Evolutionary conservation across 345 rosid genomes (phyloP), one percentile per base, ranked within the genome.

Genomic region (Camelina sativa): DNA sequence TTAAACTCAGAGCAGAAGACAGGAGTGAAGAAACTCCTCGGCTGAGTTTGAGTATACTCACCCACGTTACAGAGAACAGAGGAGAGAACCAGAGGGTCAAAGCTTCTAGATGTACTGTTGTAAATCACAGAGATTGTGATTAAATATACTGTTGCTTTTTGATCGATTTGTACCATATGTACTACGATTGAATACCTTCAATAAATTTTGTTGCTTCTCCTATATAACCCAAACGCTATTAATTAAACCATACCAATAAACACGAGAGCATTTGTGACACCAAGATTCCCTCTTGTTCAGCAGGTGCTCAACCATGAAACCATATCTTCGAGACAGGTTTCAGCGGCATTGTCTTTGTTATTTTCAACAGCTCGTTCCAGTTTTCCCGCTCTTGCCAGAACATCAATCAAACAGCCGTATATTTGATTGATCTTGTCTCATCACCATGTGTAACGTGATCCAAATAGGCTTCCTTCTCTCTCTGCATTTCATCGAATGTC

Each of bases 301-400:
- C 89, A 81, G 17, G 85, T 77, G 59, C 85, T 76, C 63, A 85
- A 47, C 58, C 84, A 47, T 23, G 89, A 85, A 4, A 86, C 86
- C 28, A 25, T 25, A 83, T 81, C 78, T 82, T 83, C 4, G 88
- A 73, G 72, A 82, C 85, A 2, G 86, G 86, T n/a, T 62, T 46
- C 85, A 85, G 8, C n/a, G 82, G 82, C 83, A 87, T 83, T 28
- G 68, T 79, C 57, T 74, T 63, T 11, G 85, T 67, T 19, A 80
- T 75, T 6, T 6, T 75, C 73, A 47, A 75, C 75, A 34, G 83
- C 91, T 46, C 44, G 70, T 4, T 47, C 71, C 2, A 87, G 77
- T 34, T 72, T 35, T 25, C 30, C 30, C 30, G 5, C 30, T 28
- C 30, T 28, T 28, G 30, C 30, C 30, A 28, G 4, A 28, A 28